Evolutionary conservation across 2,329 filamentous ascomycete species (phyloP).

Genomic region (Diaporthe batatas): DNA sequence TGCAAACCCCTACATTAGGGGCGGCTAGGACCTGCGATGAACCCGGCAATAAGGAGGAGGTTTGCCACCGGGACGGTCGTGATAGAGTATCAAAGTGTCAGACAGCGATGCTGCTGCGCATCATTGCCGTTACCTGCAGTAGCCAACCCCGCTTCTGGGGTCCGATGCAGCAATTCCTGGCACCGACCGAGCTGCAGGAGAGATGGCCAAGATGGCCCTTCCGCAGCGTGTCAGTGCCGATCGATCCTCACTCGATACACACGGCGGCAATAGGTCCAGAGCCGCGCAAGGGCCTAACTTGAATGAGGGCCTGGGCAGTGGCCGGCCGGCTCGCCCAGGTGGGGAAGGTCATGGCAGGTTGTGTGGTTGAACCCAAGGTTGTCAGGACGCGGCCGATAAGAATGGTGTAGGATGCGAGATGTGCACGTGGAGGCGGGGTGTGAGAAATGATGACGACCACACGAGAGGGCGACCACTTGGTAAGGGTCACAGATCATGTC

Average conservation of each 20-base stretch:
- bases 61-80: slow-evolving; percentile 21
- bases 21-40: slow-evolving; percentile 22
- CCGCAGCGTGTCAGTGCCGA: slow-evolving; percentile 9
- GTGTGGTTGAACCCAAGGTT: too few relatives aligned
- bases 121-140: slow-evolving; percentile 24
- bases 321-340: too few relatives aligned
- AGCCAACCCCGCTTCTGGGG: slow-evolving; percentile 25
- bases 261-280: not conserved
- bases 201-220: not conserved
- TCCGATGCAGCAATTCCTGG: slow-evolving; percentile 1
- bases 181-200: slow-evolving; percentile 15
- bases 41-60: not conserved
- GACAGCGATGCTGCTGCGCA: slow-evolving; percentile 17
- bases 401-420: not conserved
- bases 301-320: too few relatives aligned
- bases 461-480: not conserved
- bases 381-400: too few relatives aligned
- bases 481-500: slow-evolving; percentile 6
- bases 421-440: not conserved
- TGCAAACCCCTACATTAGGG: slow-evolving; percentile 33
- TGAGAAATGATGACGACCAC: not conserved
- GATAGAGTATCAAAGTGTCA: slow-evolving; percentile 8
- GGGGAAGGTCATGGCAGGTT: too few relatives aligned
- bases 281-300: not conserved
- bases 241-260: not conserved